These are phyloP conservation scores for Tagetes patula DNA, from an alignment of 129 eudicot species.

Conservation along the genomic window DNA sequence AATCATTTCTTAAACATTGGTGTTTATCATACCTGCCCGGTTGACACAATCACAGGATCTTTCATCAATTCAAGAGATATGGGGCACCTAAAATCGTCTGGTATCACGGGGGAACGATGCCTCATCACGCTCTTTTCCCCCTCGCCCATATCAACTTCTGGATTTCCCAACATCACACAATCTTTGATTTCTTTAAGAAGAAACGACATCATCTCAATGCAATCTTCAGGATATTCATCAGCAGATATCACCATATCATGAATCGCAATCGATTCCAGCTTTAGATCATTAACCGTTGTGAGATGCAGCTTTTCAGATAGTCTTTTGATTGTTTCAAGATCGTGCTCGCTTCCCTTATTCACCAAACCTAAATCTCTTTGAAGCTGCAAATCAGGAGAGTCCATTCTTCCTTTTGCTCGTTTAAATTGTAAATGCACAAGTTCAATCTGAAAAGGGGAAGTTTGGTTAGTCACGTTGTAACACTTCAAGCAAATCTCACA, in stretches of 20 bases:
- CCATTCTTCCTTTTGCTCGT: conserved; percentile 78
- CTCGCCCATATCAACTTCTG: conserved; percentile 49
- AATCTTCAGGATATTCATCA: conserved; percentile 63
- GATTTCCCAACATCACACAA: conserved; percentile 48
- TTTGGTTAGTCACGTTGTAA: neutral
- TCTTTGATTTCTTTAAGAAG: conserved; percentile 72
- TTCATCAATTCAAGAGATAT: conserved; percentile 95
- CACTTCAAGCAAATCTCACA: no score
- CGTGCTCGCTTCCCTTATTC: conserved; percentile 57
- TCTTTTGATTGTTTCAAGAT: conserved; percentile 56
- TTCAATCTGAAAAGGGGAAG: conserved; percentile 49
- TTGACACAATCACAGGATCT: conserved; percentile 98
- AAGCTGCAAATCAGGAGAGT: conserved; percentile 69
- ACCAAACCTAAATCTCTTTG: conserved; percentile 54
- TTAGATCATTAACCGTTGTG: conserved; percentile 67
- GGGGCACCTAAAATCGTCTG: conserved; percentile 97
- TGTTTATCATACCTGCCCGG: conserved; percentile 76
- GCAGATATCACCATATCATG: conserved; percentile 70
- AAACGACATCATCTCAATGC: conserved; percentile 65
- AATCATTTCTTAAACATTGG: neutral
- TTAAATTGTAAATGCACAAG: conserved; percentile 84
- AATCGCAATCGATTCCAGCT: conserved; percentile 66
- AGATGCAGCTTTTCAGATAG: conserved; percentile 74
- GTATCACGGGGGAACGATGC: conserved; percentile 94
- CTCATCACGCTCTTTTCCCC: conserved; percentile 59